phyloP scores from a whole-genome alignment of 2,329 filamentous ascomycete genomes.

The Sporothrix humicola region DNA sequence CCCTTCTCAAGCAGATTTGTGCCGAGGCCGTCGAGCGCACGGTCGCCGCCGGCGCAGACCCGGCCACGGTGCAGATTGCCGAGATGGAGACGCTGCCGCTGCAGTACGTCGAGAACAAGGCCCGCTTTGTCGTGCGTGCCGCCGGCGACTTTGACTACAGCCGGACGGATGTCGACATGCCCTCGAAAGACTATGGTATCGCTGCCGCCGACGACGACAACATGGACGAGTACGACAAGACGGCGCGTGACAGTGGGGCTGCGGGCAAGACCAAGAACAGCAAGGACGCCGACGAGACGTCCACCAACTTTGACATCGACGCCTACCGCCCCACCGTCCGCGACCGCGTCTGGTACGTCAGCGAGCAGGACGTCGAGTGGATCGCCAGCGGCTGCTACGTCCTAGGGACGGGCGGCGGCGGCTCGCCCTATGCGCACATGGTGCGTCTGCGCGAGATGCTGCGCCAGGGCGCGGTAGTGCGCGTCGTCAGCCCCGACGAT shows the following conservation, averaged over 20 bases:
- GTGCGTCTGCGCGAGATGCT: constrained; percentile 59
- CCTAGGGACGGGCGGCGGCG: constrained; percentile 65
- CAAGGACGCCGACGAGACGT: neutral
- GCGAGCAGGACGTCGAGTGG: constrained; percentile 62
- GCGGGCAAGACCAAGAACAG: neutral
- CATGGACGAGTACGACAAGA: constrained; percentile 42
- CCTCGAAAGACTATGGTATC: neutral
- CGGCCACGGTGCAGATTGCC: constrained; percentile 53
- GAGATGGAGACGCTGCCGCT: constrained; percentile 62
- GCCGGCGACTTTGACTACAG: constrained; percentile 62
- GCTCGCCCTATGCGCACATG: constrained; percentile 59
- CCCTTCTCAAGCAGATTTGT: constrained; percentile 49
- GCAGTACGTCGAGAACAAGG: constrained; percentile 60
- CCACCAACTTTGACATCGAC: constrained; percentile 41
- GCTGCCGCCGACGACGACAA: neutral
- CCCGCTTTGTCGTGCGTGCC: constrained; percentile 62
- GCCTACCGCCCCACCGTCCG: constrained; percentile 57
- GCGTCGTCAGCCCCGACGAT: constrained; percentile 58
- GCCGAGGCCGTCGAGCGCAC: constrained; percentile 52
- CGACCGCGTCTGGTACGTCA: constrained; percentile 62
- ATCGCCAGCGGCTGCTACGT: constrained; percentile 66
- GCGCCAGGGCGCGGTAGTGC: constrained; percentile 55
- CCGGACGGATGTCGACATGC: constrained; percentile 35
- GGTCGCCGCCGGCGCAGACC: constrained; percentile 53
- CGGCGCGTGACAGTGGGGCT: neutral